Conservation (phyloP, 495 filamentous ascomycete species). For the Amorphotheca resinae region DNA sequence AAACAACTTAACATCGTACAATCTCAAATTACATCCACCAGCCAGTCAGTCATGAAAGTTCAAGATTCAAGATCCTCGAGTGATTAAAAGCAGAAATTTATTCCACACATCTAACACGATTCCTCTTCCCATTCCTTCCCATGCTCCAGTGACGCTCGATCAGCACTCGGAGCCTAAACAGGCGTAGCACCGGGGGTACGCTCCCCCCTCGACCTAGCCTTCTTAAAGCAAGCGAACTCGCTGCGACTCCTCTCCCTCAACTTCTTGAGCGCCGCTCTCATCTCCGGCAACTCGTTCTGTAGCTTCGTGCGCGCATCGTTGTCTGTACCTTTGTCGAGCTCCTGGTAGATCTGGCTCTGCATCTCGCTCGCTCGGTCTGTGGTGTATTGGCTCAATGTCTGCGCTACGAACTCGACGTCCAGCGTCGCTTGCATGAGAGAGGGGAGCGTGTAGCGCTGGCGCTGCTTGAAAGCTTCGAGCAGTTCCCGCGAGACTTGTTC, state of each 20-base stretch:
- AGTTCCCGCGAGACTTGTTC: conserved; percentile 62
- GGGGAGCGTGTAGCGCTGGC: conserved; percentile 56
- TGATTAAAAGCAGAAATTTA: not conserved
- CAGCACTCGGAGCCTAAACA: not conserved
- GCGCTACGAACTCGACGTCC: conserved; percentile 92
- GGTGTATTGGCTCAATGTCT: conserved; percentile 78
- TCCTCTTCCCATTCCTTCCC: not conserved
- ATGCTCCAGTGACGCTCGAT: not conserved
- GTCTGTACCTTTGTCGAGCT: conserved; percentile 75
- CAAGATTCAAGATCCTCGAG: not conserved
- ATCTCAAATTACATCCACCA: too few species aligned
- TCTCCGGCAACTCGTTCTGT: conserved; percentile 77
- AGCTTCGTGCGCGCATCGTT: conserved; percentile 66
- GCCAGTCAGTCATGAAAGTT: not conserved
- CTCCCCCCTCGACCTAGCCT: conserved; percentile 18
- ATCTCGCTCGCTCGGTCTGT: conserved; percentile 66
- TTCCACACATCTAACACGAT: not conserved
- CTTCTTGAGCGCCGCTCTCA: conserved; percentile 73
- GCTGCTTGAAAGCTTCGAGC: conserved; percentile 54
- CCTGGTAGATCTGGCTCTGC: conserved; percentile 80
- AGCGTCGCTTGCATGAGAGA: conserved; percentile 92
- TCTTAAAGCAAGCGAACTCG: conserved; percentile 75
- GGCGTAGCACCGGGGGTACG: not conserved
- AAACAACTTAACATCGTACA: too few species aligned
- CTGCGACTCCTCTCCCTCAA: conserved; percentile 70